Conservation (phyloP, 441 rosid genomes). For the Melastoma candidum region DNA sequence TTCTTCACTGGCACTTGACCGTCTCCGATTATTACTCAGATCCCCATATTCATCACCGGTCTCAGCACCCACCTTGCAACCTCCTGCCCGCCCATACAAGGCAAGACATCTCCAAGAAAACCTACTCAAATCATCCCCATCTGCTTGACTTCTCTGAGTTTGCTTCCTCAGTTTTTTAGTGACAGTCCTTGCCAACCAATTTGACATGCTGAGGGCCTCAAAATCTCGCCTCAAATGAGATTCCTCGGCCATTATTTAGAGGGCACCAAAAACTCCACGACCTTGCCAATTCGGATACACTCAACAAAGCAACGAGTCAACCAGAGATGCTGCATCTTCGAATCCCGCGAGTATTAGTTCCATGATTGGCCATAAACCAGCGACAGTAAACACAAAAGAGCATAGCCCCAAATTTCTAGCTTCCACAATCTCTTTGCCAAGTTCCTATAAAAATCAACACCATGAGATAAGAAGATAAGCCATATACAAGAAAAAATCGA, state of each 20-base stretch:
- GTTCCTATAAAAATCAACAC: too few species aligned
- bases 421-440: too few species aligned
- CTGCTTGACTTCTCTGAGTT: slow-evolving; percentile 35
- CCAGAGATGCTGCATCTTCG: too few species aligned
- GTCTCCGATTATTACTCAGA: slow-evolving; percentile 37
- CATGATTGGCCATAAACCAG: too few species aligned
- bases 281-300: too few species aligned
- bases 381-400: too few species aligned
- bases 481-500: too few species aligned
- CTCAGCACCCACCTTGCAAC: slow-evolving; percentile 91
- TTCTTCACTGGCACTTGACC: slow-evolving; percentile 75
- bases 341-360: too few species aligned
- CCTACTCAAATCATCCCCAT: slow-evolving; percentile 38
- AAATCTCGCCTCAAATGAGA: slow-evolving; percentile 48
- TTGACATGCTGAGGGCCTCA: slow-evolving; percentile 59
- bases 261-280: too few species aligned
- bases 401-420: too few species aligned
- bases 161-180: slow-evolving; percentile 67
- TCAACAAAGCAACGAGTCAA: too few species aligned
- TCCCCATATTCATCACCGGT: slow-evolving; percentile 69
- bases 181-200: slow-evolving; percentile 64
- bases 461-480: too few species aligned
- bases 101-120: slow-evolving; percentile 58
- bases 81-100: slow-evolving; percentile 63
- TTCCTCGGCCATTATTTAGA: slow-evolving; percentile 23